These are phyloP conservation scores for Sanghuangporus sanghuang DNA, from an alignment of 1,284 basidiomycete species.

Conservation along the genomic window DNA sequence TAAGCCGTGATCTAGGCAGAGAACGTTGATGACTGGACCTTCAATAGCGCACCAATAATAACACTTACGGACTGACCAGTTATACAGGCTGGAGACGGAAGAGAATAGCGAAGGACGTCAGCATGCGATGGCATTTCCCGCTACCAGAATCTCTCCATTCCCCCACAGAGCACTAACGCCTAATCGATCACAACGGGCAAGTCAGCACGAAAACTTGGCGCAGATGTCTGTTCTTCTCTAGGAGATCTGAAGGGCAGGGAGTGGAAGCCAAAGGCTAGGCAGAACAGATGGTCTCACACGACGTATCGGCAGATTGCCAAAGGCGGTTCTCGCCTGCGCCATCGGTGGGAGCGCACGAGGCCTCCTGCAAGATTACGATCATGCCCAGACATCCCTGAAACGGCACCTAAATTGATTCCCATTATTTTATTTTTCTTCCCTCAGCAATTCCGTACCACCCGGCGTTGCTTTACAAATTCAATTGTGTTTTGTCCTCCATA, in stretches of 20 bases:
- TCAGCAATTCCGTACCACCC: background rate
- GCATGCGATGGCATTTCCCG: background rate
- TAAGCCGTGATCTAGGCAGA: background rate
- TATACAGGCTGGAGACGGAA: background rate
- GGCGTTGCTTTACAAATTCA: background rate
- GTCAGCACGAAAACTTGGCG: background rate
- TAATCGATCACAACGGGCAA: background rate
- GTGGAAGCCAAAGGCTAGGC: background rate
- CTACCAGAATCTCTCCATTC: background rate
- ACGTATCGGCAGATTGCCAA: constrained; percentile 6
- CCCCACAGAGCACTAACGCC: background rate
- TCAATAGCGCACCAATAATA: background rate
- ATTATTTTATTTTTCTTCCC: background rate
- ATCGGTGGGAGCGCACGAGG: constrained; percentile 1
- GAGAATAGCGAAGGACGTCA: background rate
- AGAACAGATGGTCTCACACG: background rate
- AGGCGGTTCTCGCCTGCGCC: background rate
- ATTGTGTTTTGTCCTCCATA: background rate
- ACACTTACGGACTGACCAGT: too few species aligned
- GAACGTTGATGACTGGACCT: background rate
- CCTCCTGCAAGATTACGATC: background rate
- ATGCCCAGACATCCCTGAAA: background rate
- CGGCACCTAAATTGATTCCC: background rate
- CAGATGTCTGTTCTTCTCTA: background rate
- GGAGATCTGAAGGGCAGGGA: background rate